These are phyloP conservation scores for Zygosaccharomyces pseudobailii DNA, from an alignment of 1,139 yeast species.

Conservation along the genomic window DNA sequence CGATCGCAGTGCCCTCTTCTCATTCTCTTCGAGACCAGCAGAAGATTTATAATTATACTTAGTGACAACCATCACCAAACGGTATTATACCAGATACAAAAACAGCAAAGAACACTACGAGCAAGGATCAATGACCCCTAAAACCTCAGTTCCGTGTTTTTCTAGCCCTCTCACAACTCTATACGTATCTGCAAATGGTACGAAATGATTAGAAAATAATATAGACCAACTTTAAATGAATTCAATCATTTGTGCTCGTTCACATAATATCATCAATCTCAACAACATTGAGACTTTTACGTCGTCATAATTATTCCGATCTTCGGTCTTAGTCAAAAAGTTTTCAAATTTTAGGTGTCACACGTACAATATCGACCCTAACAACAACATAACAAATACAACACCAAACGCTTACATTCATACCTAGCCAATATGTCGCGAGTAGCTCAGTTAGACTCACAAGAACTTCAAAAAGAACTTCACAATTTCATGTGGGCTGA, in stretches of 20 bases:
- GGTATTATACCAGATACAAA: background rate
- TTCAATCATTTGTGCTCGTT: background rate
- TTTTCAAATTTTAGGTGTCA: background rate
- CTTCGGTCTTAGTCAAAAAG: background rate
- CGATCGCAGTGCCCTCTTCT: constrained; percentile 44
- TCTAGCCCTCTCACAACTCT: background rate
- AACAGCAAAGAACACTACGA: background rate
- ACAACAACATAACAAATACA: no score
- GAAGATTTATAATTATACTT: background rate
- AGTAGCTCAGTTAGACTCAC: constrained; percentile 23
- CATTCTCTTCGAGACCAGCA: background rate
- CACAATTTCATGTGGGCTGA: constrained; percentile 15
- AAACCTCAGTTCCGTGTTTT: background rate
- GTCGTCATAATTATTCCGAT: background rate
- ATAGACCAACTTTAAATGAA: background rate
- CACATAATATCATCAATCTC: no score
- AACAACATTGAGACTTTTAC: background rate
- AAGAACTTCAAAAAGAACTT: constrained; percentile 20
- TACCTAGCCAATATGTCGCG: constrained; percentile 13
- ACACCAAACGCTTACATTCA: no score
- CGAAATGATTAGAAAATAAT: background rate
- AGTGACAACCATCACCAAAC: background rate
- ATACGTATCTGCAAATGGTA: background rate
- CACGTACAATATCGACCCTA: no score
- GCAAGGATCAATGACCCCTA: background rate